phyloP scores from a whole-genome alignment of 2,329 filamentous ascomycete species.

The Paraconiothyrium brasiliense region DNA sequence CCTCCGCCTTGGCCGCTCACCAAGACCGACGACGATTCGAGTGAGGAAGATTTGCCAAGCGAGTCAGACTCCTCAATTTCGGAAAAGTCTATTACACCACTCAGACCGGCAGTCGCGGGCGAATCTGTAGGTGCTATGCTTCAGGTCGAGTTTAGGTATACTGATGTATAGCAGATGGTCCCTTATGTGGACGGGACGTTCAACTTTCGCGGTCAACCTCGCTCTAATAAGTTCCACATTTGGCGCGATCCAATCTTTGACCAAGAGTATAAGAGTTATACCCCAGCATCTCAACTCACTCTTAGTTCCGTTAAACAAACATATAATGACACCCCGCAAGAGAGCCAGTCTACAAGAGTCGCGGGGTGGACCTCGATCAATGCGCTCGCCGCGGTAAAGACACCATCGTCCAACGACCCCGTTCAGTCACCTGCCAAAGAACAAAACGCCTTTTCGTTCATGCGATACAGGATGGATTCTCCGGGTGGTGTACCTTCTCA shows the following conservation, averaged over 20 bases:
- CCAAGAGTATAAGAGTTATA: not conserved
- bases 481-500: not conserved
- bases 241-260: not conserved
- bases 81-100: not conserved
- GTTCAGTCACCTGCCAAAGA: not conserved
- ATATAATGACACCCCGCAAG: not conserved
- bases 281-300: not conserved
- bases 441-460: not conserved
- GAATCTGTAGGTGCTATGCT: not conserved
- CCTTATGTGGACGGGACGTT: not conserved
- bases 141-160: not conserved
- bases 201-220: not conserved
- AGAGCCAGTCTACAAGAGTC: not conserved
- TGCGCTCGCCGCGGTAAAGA: too few relatives aligned
- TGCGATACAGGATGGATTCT: not conserved
- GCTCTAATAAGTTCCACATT: not conserved
- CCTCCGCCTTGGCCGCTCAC: not conserved
- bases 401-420: not conserved
- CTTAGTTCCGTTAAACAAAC: not conserved
- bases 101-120: not conserved
- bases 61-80: not conserved
- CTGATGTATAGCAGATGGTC: not conserved
- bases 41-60: not conserved
- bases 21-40: too few relatives aligned
- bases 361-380: slow-evolving; percentile 1